phyloP scores from a whole-genome alignment of 2,329 filamentous ascomycete genomes.

The Dothistroma septosporum region DNA sequence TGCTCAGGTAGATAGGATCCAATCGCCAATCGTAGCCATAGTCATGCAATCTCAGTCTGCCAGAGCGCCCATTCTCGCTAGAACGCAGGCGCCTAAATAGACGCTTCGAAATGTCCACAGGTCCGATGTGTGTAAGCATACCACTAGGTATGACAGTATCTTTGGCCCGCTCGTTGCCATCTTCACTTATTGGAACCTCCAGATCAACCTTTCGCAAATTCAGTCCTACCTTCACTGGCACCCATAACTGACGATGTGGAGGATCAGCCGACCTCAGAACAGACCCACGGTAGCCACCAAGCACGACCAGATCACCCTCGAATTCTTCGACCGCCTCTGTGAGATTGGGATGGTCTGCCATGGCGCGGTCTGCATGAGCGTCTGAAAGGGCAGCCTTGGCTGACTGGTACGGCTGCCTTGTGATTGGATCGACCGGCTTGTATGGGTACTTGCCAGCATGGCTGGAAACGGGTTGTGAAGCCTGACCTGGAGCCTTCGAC shows the following conservation, averaged over 20 bases:
- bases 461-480: neutral
- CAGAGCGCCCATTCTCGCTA: slow-evolving; percentile 66
- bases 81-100: slow-evolving; percentile 73
- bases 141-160: slow-evolving; percentile 79
- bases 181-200: slow-evolving; percentile 71
- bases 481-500: slow-evolving; percentile 9
- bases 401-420: slow-evolving; percentile 24
- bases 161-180: slow-evolving; percentile 79
- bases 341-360: slow-evolving; percentile 48
- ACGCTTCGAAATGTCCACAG: slow-evolving; percentile 80
- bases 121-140: slow-evolving; percentile 87
- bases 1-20: slow-evolving; percentile 71
- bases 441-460: slow-evolving; percentile 5
- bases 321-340: slow-evolving; percentile 60
- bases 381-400: slow-evolving; percentile 23
- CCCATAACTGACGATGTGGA: slow-evolving; percentile 85
- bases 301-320: slow-evolving; percentile 78
- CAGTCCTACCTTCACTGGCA: slow-evolving; percentile 85
- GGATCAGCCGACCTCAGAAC: slow-evolving; percentile 79
- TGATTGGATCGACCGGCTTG: slow-evolving; percentile 27
- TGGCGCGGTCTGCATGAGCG: slow-evolving; percentile 22
- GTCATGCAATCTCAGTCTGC: slow-evolving; percentile 74
- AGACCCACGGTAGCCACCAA: slow-evolving; percentile 88
- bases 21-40: slow-evolving; percentile 95
- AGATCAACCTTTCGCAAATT: slow-evolving; percentile 89